Evolutionary conservation across 2,329 filamentous ascomycete species (phyloP).

Genomic region (Colletotrichum sp.): DNA sequence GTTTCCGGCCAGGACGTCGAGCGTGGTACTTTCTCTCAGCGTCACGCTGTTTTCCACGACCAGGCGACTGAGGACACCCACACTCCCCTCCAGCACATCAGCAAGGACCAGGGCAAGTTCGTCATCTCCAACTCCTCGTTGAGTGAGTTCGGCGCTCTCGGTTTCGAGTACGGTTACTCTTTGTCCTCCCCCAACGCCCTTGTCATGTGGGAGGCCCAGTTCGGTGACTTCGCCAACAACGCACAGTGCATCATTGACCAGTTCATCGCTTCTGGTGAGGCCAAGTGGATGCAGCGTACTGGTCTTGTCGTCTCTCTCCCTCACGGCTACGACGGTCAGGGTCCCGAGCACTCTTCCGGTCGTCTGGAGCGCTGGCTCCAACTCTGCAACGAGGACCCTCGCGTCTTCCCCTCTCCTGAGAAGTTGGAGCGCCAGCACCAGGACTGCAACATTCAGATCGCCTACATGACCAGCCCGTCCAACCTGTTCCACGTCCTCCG

Average conservation of each 20-base stretch:
- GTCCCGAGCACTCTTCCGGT: conserved; percentile 96
- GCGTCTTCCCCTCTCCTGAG: conserved; percentile 85
- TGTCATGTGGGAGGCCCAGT: conserved; percentile 99
- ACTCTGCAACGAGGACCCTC: conserved; percentile 95
- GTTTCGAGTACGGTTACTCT: conserved; percentile 99
- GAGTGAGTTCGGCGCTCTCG: conserved; percentile 74
- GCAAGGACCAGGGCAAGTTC: conserved; percentile 92
- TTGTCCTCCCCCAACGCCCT: conserved; percentile 95
- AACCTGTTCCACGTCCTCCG: conserved; percentile 97
- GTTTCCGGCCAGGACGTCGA: conserved; percentile 99
- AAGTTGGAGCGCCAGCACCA: conserved; percentile 97
- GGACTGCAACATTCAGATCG: conserved; percentile 99
- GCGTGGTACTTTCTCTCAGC: conserved; percentile 98
- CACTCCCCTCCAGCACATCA: conserved; percentile 88
- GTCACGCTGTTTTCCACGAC: conserved; percentile 96
- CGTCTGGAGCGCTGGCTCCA: conserved; percentile 97
- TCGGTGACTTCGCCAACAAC: conserved; percentile 99
- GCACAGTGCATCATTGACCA: conserved; percentile 99
- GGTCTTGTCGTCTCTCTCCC: conserved; percentile 95
- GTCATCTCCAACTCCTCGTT: conserved; percentile 96
- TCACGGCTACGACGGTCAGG: conserved; percentile 97
- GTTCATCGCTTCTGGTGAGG: conserved; percentile 96
- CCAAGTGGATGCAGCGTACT: conserved; percentile 98
- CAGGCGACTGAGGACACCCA: conserved; percentile 93
- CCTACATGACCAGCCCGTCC: conserved; percentile 93